Conservation (phyloP, 805 yeast species). For the Wickerhamiella sorbophila region DNA sequence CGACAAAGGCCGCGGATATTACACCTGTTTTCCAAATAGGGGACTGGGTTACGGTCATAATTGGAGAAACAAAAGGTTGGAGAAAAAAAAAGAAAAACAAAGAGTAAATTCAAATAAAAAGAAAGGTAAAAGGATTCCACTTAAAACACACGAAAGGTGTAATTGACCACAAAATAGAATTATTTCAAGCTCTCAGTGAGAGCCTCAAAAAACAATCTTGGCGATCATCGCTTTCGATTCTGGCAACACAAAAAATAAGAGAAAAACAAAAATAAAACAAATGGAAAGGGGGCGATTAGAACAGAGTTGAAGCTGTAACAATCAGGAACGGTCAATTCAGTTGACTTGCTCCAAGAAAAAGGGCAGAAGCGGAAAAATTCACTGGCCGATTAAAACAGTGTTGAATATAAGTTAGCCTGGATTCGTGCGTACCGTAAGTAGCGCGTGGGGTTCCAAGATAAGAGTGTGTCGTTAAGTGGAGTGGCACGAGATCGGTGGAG, state of each 20-base stretch:
- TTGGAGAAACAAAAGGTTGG: no score
- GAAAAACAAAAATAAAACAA: not conserved
- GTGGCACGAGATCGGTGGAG: no score
- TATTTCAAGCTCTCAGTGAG: not conserved
- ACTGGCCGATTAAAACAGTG: no score
- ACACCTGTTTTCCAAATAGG: not conserved
- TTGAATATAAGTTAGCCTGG: no score
- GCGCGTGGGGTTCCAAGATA: no score
- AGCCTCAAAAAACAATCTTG: not conserved
- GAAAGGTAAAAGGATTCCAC: not conserved
- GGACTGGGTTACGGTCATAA: not conserved
- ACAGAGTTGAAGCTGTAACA: not conserved
- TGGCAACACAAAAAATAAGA: not conserved
- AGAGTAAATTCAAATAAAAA: no score
- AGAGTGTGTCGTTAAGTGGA: no score
- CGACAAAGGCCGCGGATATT: not conserved
- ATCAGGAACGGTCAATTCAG: not conserved
- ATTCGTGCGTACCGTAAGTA: no score
- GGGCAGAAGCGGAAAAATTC: not conserved
- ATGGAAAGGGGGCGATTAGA: not conserved
- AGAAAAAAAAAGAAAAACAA: no score
- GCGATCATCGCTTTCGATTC: not conserved
- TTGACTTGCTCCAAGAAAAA: not conserved
- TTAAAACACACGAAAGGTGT: not conserved
- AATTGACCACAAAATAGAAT: not conserved